These are phyloP conservation scores for Aspergillus fijiensis DNA, from an alignment of 2,329 filamentous ascomycete species.

Conservation along the genomic window DNA sequence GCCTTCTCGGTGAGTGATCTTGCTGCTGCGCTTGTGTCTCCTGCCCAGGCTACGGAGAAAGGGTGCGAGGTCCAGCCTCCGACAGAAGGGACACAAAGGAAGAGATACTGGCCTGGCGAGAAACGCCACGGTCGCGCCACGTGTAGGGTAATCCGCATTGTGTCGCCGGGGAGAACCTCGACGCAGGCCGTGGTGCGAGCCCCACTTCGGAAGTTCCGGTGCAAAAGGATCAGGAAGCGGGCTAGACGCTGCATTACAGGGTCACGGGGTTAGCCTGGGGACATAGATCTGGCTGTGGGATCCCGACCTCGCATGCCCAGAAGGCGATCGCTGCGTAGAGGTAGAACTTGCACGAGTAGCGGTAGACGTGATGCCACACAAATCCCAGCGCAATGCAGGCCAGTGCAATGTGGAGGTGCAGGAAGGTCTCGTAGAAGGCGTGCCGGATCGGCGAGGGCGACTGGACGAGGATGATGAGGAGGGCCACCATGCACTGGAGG, in stretches of 20 bases:
- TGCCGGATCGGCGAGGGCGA: conserved; percentile 79
- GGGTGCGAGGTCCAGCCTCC: conserved; percentile 71
- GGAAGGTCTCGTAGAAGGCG: conserved; percentile 94
- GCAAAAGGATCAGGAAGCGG: conserved; percentile 63
- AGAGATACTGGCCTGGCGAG: conserved; percentile 69
- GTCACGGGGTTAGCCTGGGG: neutral
- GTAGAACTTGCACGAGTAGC: conserved; percentile 68
- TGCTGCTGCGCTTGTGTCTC: conserved; percentile 27
- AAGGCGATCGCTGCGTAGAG: conserved; percentile 71
- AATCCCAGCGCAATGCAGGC: conserved; percentile 66
- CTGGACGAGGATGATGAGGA: conserved; percentile 31
- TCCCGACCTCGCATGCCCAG: conserved; percentile 66
- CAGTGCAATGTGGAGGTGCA: conserved; percentile 77
- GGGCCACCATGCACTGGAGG: neutral
- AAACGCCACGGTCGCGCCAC: conserved; percentile 65
- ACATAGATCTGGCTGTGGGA: neutral
- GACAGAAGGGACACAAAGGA: conserved; percentile 66
- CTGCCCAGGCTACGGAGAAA: conserved; percentile 73
- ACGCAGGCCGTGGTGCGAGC: conserved; percentile 65
- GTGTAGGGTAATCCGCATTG: conserved; percentile 66
- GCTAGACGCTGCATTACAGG: conserved; percentile 46
- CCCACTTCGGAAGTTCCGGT: conserved; percentile 56
- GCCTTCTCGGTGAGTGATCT: conserved; percentile 21
- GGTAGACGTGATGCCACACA: conserved; percentile 74
- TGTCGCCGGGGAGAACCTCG: conserved; percentile 67